Base-by-base conservation (phyloP, 257 asterid species). In the Ajuga chamaepitys region DNA sequence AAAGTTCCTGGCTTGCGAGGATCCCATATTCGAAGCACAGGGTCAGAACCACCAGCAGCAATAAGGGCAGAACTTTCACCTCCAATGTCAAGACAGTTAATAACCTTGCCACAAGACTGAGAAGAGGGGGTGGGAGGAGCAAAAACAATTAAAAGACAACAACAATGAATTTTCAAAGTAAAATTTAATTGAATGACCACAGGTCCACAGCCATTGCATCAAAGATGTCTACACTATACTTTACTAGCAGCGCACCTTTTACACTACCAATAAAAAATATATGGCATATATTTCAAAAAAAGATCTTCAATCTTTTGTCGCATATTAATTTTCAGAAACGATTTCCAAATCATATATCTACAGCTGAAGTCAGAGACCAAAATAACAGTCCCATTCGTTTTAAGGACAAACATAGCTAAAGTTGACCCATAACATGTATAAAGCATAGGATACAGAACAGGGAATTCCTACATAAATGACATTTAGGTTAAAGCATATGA, bases 1-100 rank as follows among this genome's bases (percentile, higher is more conserved):
- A 69, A 58, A 8, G 95, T 83, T 72, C 95, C 99, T 75, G 99
- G 99, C 77, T 85, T 94, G 75, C 99, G 95, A 73, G 96, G 99
- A 83, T 94, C 99, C 99, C 99, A 94, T 82, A 94, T 69, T 66
- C 97, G 85, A 77, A 94, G 87, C 69, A 81, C 72, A 18, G 88
- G 90, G 56, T 94, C 97, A 58, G 97, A 85, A 66, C 86, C 79
- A 18, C 96, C 99, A 64, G 78, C 99, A 14, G 88, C 97, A 55
- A 94, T 62, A 61, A 94, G 99, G 70, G 85, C 70, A 38, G 95
- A 90, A 83, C 97, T 78, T 75, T 94, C 97, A 63, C 99, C 99
- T 64, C 99, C 99, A 79, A 94, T 78, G 75, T 83, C 92, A 73
- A 94, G 86, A 75, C 95, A 88, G 77, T 80, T 88, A 34, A 90